These are phyloP conservation scores for Xylariaceae sp. DNA, from an alignment of 2,329 filamentous ascomycete species.

Conservation along the genomic window DNA sequence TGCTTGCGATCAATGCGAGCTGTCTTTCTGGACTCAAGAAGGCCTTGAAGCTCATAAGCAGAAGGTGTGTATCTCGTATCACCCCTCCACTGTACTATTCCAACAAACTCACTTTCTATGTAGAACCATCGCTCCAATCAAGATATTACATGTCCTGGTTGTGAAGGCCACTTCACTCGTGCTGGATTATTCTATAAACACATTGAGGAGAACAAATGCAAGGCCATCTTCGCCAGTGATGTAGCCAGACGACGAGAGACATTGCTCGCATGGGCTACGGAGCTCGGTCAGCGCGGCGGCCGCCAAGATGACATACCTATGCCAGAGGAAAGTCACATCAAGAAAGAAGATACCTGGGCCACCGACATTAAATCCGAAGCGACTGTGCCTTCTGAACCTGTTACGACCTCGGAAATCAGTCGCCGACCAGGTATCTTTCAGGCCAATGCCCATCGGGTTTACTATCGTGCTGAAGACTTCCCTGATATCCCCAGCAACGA, in stretches of 20 bases:
- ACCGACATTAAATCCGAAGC: neutral
- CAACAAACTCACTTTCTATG: slow-evolving; percentile 11
- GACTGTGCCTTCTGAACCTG: neutral
- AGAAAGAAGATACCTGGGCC: slow-evolving; percentile 20
- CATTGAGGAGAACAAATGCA: slow-evolving; percentile 51
- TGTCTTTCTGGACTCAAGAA: slow-evolving; percentile 17
- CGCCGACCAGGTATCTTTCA: neutral
- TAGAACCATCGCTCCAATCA: slow-evolving; percentile 50
- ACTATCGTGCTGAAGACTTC: slow-evolving; percentile 22
- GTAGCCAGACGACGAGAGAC: slow-evolving; percentile 45
- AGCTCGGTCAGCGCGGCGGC: slow-evolving; percentile 20
- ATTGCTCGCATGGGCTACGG: slow-evolving; percentile 45
- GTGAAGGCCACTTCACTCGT: slow-evolving; percentile 45
- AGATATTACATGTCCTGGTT: slow-evolving; percentile 55
- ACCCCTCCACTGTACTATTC: neutral
- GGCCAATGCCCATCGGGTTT: slow-evolving; percentile 13
- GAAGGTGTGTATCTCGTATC: slow-evolving; percentile 18
- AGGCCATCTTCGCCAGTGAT: slow-evolving; percentile 40
- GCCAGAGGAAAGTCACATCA: slow-evolving; percentile 11
- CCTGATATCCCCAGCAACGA: neutral
- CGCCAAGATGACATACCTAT: slow-evolving; percentile 7
- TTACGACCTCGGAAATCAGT: neutral
- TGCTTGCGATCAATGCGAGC: slow-evolving; percentile 26
- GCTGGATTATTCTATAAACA: slow-evolving; percentile 51
- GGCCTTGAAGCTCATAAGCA: slow-evolving; percentile 25